Base-by-base conservation (phyloP, 2,329 filamentous ascomycete genomes). In the Microcyclospora tardicrescens region DNA sequence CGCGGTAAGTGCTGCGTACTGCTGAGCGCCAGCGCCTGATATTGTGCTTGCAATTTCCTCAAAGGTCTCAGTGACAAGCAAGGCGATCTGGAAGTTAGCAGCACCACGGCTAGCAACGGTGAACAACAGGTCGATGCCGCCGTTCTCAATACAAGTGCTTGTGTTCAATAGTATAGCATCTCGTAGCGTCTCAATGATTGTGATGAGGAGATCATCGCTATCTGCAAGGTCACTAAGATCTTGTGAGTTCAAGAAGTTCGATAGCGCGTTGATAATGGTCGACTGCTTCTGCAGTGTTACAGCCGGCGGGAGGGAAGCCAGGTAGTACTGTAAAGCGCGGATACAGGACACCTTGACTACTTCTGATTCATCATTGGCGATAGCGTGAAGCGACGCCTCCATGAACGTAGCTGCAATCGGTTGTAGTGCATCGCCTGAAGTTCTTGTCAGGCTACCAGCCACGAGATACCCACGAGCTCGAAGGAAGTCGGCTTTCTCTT, bases 291-390 rank as follows among this genome's bases (percentile, higher is more conserved):
- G 71, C 58, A 59, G 70, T 16, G 68, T 74, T 32, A 66, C 59
- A 29, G 58, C 57, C 31, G 59, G 55, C 24, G 72, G 67, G 34
- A 79, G 59, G 24, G 71, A 62, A 37, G 72, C 69, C 10, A 79
- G 60, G 39, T 79, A 74, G 52, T 73, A 72, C 52, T 95, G 85
- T 28, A 94, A 64, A 2, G 85, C 81, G 57, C 89, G 87, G 52
- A 96, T 81, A 54, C 85, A 93, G 14, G 89, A 79, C 13, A 94
- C 87, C 59, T 91, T 84, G 33, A 96, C 89, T 28, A 96, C 77
- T 58, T 95, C 87, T 0, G 84, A 82, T 14, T 77, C 67, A 47
- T 94, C 87, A 28, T 68, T 68, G 9, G 75, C 77, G 47, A 94
- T 83, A 6, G 80, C 79, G 36, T 81, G 75, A 37, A 96, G 72